These are phyloP conservation scores for Metschnikowia proteae DNA, from an alignment of 805 yeast species.

Conservation along the genomic window DNA sequence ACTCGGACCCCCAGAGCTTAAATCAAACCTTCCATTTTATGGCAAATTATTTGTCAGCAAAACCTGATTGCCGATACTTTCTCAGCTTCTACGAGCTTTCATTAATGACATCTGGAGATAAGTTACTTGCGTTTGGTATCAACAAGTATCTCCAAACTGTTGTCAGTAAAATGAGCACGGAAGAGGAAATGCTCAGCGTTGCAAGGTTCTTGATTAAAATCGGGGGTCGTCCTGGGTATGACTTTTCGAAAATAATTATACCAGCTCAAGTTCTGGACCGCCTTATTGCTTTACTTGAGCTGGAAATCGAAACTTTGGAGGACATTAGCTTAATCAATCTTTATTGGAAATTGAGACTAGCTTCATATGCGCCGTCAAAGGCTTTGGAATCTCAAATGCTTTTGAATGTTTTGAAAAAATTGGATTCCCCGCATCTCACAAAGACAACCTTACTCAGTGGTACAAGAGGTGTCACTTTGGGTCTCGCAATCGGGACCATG, in stretches of 20 bases:
- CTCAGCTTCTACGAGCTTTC: conserved; percentile 47
- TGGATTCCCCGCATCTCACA: background rate
- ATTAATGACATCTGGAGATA: conserved; percentile 40
- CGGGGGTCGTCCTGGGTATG: background rate
- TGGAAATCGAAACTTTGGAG: background rate
- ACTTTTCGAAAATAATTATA: background rate
- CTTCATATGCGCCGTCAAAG: background rate
- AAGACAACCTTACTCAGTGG: background rate
- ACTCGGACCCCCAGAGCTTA: conserved; percentile 46
- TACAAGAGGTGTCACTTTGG: background rate
- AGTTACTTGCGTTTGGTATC: conserved; percentile 42
- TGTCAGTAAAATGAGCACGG: conserved; percentile 29
- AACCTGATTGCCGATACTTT: conserved; percentile 36
- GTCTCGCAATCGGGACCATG: background rate
- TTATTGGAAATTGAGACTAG: conserved; percentile 3
- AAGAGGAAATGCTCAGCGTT: conserved; percentile 7
- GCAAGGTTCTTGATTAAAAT: background rate
- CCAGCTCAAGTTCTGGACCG: background rate
- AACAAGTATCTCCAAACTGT: conserved; percentile 46
- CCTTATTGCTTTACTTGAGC: background rate
- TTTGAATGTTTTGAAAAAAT: background rate
- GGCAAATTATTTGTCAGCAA: conserved; percentile 35
- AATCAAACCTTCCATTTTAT: conserved; percentile 45
- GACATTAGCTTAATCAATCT: background rate
- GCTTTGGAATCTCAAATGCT: background rate